These are phyloP conservation scores for Funneliformis mosseae DNA, from an alignment of 192 early-diverging fungal genomes.

Conservation along the genomic window DNA sequence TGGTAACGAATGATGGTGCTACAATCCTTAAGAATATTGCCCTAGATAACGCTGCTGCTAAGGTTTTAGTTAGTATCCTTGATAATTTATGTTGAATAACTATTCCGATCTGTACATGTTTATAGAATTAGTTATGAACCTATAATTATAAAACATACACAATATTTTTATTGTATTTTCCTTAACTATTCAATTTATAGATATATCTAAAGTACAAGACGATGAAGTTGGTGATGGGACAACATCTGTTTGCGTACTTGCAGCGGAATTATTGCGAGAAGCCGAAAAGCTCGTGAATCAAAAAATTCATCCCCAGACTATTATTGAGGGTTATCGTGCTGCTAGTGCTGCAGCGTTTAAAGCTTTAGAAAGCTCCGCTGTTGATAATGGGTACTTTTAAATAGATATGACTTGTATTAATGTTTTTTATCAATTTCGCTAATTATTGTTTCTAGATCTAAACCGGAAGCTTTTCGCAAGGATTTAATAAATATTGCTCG, in stretches of 20 bases:
- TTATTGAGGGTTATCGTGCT: slow-evolving; percentile 93
- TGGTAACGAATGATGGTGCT: slow-evolving; percentile 98
- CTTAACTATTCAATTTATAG: slow-evolving; percentile 12
- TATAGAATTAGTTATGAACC: background rate
- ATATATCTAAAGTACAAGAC: slow-evolving; percentile 99
- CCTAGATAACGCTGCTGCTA: slow-evolving; percentile 97
- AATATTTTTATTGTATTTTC: too few species aligned
- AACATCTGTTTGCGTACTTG: slow-evolving; percentile 98
- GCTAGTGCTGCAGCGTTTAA: slow-evolving; percentile 82
- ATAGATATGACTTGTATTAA: background rate
- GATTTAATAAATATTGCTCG: slow-evolving; percentile 97
- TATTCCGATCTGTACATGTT: background rate
- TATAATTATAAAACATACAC: too few species aligned
- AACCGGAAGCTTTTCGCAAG: slow-evolving; percentile 74
- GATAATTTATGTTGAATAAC: background rate
- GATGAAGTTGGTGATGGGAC: slow-evolving; percentile 99
- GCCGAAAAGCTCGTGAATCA: slow-evolving; percentile 90
- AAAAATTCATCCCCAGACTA: slow-evolving; percentile 97
- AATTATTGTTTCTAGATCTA: slow-evolving; percentile 53
- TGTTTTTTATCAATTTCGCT: background rate
- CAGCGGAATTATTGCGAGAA: slow-evolving; percentile 92
- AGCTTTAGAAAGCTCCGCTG: slow-evolving; percentile 77
- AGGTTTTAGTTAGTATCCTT: slow-evolving; percentile 80
- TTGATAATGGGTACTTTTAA: slow-evolving; percentile 55
- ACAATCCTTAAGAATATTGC: slow-evolving; percentile 99